Percentiles rank a stretch among this genome's conserved stretches.
phyloP scores from a whole-genome alignment of 306 rosid genomes.

The Sophora flavescens region DNA sequence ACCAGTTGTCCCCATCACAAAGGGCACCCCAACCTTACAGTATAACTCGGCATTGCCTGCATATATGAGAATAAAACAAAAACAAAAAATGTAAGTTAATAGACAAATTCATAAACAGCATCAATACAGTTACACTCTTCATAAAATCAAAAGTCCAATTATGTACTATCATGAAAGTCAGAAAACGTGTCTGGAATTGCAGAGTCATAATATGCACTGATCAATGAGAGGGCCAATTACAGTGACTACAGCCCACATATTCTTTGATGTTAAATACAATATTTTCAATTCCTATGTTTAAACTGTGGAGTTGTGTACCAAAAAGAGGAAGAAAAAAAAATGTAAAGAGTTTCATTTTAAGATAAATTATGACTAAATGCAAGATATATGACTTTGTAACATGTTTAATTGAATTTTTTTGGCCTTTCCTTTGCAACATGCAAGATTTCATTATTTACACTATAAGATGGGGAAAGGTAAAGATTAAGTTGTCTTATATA shows the following conservation, averaged over 20 bases:
- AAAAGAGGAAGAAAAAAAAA: background rate
- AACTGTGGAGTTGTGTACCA: background rate
- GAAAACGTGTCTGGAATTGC: background rate
- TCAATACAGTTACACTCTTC: background rate
- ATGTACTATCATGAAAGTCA: slow-evolving; percentile 23
- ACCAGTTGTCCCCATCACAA: slow-evolving; percentile 98
- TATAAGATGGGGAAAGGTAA: background rate
- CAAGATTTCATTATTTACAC: slow-evolving; percentile 9
- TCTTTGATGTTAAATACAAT: slow-evolving; percentile 18
- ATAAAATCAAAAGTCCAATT: slow-evolving; percentile 17
- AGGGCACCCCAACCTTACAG: slow-evolving; percentile 85
- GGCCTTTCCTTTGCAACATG: background rate
- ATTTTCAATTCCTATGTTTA: slow-evolving; percentile 23
- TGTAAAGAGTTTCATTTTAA: slow-evolving; percentile 1
- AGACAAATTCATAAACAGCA: background rate
- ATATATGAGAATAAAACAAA: slow-evolving; percentile 38
- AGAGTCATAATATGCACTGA: slow-evolving; percentile 6
- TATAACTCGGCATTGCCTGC: slow-evolving; percentile 88
- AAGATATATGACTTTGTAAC: slow-evolving; percentile 13
- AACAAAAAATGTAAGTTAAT: background rate
- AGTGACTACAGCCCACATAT: slow-evolving; percentile 8
- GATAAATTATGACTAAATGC: slow-evolving; percentile 15
- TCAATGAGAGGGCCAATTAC: slow-evolving; percentile 27
- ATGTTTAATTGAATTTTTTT: background rate
- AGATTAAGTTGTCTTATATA: background rate